Conservation (phyloP, 2,329 filamentous ascomycete genomes). For the Diaporthe batatas region DNA sequence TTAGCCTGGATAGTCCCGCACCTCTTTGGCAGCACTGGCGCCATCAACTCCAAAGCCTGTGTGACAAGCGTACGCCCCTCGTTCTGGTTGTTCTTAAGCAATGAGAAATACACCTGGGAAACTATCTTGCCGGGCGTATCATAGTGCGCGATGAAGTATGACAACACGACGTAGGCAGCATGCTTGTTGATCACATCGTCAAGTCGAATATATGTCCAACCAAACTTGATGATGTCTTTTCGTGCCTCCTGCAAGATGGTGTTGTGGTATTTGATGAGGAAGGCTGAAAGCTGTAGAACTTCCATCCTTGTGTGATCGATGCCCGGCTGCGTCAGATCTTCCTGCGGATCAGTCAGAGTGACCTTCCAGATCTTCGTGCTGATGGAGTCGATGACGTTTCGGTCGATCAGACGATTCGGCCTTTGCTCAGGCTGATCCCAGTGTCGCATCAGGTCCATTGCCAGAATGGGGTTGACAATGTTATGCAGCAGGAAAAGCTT, state of each 20-base stretch:
- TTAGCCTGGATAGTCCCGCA: constrained; percentile 73
- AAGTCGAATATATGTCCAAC: constrained; percentile 98
- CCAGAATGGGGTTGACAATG: constrained; percentile 94
- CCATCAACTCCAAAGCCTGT: constrained; percentile 93
- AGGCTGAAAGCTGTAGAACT: constrained; percentile 91
- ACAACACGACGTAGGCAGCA: constrained; percentile 95
- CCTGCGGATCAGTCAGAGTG: constrained; percentile 82
- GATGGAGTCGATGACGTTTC: constrained; percentile 87
- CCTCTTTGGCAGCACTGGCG: constrained; percentile 91
- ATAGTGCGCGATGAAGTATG: constrained; percentile 97
- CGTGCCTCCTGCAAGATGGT: constrained; percentile 88
- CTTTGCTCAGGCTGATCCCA: constrained; percentile 72
- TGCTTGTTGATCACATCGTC: constrained; percentile 99
- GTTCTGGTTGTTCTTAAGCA: constrained; percentile 93
- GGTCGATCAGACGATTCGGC: constrained; percentile 80
- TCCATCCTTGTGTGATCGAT: constrained; percentile 98
- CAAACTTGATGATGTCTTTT: constrained; percentile 99
- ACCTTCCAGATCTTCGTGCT: constrained; percentile 95
- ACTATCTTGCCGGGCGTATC: constrained; percentile 97
- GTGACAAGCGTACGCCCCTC: constrained; percentile 93
- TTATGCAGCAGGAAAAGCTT: constrained; percentile 95
- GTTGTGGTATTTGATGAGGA: constrained; percentile 96
- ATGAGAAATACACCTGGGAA: constrained; percentile 91
- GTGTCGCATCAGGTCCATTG: constrained; percentile 92
- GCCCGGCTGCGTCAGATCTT: constrained; percentile 86